Conservation (phyloP, 805 yeast genomes). For the Candida cerambycidarum region DNA sequence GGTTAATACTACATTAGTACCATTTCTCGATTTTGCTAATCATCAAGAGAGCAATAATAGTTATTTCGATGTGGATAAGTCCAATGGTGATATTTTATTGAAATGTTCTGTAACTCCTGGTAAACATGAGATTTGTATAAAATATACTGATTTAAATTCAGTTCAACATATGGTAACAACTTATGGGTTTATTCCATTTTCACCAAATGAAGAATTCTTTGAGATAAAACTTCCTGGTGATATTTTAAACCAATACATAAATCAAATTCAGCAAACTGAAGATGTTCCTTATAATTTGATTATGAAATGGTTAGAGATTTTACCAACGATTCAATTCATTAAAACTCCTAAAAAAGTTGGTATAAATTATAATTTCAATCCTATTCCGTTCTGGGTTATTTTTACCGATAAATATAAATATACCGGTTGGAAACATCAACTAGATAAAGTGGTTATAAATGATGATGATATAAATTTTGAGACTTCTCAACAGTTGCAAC, state of each 20-base stretch:
- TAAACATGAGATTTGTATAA: constrained; percentile 13
- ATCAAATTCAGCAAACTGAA: constrained; percentile 11
- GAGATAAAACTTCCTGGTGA: constrained; percentile 13
- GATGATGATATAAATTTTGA: constrained; percentile 26
- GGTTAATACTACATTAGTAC: constrained; percentile 56
- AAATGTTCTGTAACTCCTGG: constrained; percentile 36
- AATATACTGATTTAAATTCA: constrained; percentile 12
- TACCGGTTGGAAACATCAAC: constrained; percentile 19
- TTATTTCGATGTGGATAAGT: constrained; percentile 58
- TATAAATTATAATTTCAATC: constrained; percentile 12
- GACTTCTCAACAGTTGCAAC: constrained; percentile 23
- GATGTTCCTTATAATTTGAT: constrained; percentile 15
- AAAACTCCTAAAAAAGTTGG: constrained; percentile 6
- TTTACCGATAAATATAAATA: constrained; percentile 11
- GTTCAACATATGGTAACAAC: constrained; percentile 23
- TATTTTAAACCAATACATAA: constrained; percentile 12
- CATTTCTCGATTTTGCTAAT: constrained; percentile 67
- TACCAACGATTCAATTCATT: constrained; percentile 26
- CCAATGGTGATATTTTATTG: constrained; percentile 54
- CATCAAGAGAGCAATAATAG: constrained; percentile 51
- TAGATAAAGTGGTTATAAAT: constrained; percentile 6
- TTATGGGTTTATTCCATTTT: constrained; percentile 33
- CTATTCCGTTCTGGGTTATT: constrained; percentile 17
- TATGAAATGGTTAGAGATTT: constrained; percentile 27
- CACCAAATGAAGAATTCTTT: constrained; percentile 9